These are phyloP conservation scores for Saccharomyces hybrid DNA, from an alignment of 1,139 yeast genomes.

Conservation along the genomic window DNA sequence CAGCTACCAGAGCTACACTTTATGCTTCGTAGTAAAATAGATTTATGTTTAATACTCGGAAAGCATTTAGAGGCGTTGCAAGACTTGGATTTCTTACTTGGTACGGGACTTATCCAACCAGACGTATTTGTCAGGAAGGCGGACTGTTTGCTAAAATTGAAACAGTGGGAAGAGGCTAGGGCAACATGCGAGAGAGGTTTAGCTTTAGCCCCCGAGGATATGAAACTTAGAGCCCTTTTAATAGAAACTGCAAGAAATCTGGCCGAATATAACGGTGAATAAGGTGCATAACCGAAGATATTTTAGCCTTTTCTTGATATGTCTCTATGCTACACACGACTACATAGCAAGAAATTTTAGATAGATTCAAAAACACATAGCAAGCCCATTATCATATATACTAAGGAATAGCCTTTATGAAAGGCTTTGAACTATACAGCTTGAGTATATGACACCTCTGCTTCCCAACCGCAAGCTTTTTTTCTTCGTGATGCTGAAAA, in stretches of 20 bases:
- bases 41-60: slow-evolving; percentile 61
- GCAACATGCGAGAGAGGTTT: slow-evolving; percentile 74
- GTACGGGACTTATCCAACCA: slow-evolving; percentile 55
- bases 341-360: background rate
- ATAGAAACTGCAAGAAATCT: slow-evolving; percentile 23
- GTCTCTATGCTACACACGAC: background rate
- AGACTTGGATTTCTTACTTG: slow-evolving; percentile 71
- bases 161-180: slow-evolving; percentile 63
- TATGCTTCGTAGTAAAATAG: slow-evolving; percentile 74
- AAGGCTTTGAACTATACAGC: background rate
- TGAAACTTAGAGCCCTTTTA: slow-evolving; percentile 33
- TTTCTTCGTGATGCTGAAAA: background rate
- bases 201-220: slow-evolving; percentile 51
- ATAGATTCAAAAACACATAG: background rate
- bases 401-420: background rate
- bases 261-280: slow-evolving; percentile 29
- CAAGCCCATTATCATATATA: background rate
- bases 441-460: background rate
- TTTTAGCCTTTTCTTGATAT: background rate
- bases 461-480: background rate
- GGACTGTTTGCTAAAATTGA: slow-evolving; percentile 61
- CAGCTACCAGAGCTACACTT: slow-evolving; percentile 70
- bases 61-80: slow-evolving; percentile 66
- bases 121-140: slow-evolving; percentile 81
- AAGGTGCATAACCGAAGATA: background rate